These are phyloP conservation scores for Clonostachys sp. DNA, from an alignment of 2,329 filamentous ascomycete species.

Conservation along the genomic window DNA sequence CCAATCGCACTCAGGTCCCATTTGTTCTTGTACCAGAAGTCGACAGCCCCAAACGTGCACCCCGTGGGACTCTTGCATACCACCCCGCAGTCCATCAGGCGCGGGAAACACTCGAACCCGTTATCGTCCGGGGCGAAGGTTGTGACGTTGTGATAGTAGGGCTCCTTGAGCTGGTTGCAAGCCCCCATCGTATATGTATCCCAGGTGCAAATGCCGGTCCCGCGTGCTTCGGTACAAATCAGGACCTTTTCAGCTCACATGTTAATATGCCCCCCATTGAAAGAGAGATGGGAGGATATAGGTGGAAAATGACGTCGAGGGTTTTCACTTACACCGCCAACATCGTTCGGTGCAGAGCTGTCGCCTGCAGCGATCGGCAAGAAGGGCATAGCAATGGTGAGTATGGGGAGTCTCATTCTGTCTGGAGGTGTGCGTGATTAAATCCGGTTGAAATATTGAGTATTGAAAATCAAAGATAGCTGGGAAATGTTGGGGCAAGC, in stretches of 20 bases:
- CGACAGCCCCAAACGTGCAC: conserved; percentile 44
- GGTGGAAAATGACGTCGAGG: neutral
- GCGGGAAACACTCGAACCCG: conserved; percentile 41
- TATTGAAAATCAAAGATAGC: no score
- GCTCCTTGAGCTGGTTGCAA: conserved; percentile 38
- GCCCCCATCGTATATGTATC: conserved; percentile 32
- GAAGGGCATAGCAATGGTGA: no score
- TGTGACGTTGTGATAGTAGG: conserved; percentile 32
- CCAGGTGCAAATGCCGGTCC: conserved; percentile 40
- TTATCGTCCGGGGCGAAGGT: conserved; percentile 49
- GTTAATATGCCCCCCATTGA: neutral
- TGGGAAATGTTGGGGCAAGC: no score
- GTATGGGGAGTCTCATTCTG: no score
- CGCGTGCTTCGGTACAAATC: conserved; percentile 44
- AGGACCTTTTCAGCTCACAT: conserved; percentile 29
- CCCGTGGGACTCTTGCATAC: conserved; percentile 46
- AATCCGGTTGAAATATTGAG: no score
- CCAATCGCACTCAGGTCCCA: conserved; percentile 36
- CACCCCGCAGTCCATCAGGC: conserved; percentile 29
- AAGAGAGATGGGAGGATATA: neutral
- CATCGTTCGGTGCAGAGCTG: conserved; percentile 14
- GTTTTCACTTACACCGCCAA: conserved; percentile 38
- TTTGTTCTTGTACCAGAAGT: conserved; percentile 39
- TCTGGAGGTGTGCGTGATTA: no score
- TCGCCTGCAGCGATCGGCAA: no score